Evolutionary conservation across 2,329 filamentous ascomycete genomes (phyloP).

Genomic region (Monosporascus sp.): DNA sequence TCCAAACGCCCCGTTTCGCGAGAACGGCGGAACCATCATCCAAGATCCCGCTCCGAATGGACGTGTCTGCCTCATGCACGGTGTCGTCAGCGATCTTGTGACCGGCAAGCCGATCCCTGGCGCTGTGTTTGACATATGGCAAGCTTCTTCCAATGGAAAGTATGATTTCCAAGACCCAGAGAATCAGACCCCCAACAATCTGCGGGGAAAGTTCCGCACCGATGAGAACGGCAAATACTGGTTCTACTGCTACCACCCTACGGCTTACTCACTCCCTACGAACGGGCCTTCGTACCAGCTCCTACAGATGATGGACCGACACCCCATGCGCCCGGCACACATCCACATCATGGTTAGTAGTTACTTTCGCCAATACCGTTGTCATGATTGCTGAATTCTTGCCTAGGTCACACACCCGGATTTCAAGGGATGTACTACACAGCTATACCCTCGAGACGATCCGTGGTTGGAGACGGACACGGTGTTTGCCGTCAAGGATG

Average conservation of each 20-base stretch:
- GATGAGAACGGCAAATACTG: constrained; percentile 65
- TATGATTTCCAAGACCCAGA: constrained; percentile 73
- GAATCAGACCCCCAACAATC: constrained; percentile 67
- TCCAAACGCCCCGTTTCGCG: constrained; percentile 67
- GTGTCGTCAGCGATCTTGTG: constrained; percentile 45
- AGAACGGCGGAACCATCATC: constrained; percentile 62
- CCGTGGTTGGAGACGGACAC: constrained; percentile 53
- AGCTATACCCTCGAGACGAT: constrained; percentile 68
- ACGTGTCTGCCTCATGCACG: constrained; percentile 62
- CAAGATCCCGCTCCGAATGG: constrained; percentile 55
- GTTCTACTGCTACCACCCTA: constrained; percentile 72
- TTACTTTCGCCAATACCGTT: background rate
- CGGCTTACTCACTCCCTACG: constrained; percentile 65
- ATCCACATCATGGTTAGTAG: constrained; percentile 45
- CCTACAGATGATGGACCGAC: constrained; percentile 41
- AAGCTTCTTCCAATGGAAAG: constrained; percentile 68
- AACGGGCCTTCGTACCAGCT: constrained; percentile 46
- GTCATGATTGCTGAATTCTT: background rate
- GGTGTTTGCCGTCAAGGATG: constrained; percentile 50
- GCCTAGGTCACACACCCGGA: constrained; percentile 49
- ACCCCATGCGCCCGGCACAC: constrained; percentile 45
- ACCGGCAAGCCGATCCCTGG: constrained; percentile 53
- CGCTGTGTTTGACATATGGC: constrained; percentile 74
- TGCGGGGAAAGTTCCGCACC: constrained; percentile 69
- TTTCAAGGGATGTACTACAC: constrained; percentile 68